These are phyloP conservation scores for Chlorophyllum brunneum DNA, from an alignment of 768 basidiomycete genomes.

Conservation along the genomic window DNA sequence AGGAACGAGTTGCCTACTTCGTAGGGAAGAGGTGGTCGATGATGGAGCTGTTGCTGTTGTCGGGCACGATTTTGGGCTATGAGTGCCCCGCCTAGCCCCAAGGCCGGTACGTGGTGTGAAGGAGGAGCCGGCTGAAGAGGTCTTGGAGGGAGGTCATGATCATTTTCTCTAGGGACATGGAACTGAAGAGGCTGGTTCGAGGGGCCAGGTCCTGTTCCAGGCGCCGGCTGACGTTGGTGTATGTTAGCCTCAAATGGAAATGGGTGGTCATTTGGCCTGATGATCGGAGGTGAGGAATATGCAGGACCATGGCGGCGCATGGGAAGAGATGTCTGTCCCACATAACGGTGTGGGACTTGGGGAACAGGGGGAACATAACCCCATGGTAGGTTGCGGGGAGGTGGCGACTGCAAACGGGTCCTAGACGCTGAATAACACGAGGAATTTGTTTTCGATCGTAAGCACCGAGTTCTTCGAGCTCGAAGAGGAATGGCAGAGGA, in stretches of 20 bases:
- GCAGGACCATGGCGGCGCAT: slow-evolving; percentile 30
- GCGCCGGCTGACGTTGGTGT: slow-evolving; percentile 7
- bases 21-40: not conserved
- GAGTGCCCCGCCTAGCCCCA: slow-evolving; percentile 66
- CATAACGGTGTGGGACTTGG: slow-evolving; percentile 35
- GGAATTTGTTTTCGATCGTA: not conserved
- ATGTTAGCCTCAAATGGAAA: slow-evolving; percentile 44
- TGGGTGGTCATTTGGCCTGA: slow-evolving; percentile 48
- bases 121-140: slow-evolving; percentile 33
- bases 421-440: slow-evolving; percentile 14
- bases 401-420: slow-evolving; percentile 38
- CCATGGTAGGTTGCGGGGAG: slow-evolving; percentile 37
- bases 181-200: slow-evolving; percentile 16
- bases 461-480: not conserved
- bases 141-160: slow-evolving; percentile 17
- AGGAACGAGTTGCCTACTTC: slow-evolving; percentile 4
- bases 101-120: slow-evolving; percentile 53
- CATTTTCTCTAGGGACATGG: slow-evolving; percentile 14
- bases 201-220: slow-evolving; percentile 24
- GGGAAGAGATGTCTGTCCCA: slow-evolving; percentile 33
- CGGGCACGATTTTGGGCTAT: slow-evolving; percentile 36
- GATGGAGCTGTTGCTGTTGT: not conserved
- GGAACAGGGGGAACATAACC: slow-evolving; percentile 55
- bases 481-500: not conserved
- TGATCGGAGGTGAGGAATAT: slow-evolving; percentile 33